Evolutionary conservation across 441 rosid genomes (phyloP).

Genomic region (Rhodomyrtus psidioides): DNA sequence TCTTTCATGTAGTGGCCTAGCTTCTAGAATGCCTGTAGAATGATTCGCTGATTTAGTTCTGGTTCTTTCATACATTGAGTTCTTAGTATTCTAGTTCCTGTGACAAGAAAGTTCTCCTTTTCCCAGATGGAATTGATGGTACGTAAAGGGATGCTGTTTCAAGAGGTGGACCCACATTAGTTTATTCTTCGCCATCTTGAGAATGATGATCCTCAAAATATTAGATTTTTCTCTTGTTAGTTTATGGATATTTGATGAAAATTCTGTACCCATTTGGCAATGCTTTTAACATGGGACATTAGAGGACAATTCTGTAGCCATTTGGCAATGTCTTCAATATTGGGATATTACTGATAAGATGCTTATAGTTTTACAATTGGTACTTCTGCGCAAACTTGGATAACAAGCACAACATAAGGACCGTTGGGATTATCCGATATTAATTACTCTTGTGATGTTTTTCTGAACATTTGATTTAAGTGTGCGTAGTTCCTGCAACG

Average conservation of each 20-base stretch:
- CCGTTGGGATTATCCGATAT: not conserved
- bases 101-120: slow-evolving; percentile 62
- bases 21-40: not conserved
- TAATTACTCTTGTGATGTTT: not conserved
- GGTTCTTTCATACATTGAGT: slow-evolving; percentile 4
- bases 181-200: not conserved
- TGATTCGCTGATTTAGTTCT: not conserved
- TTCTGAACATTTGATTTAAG: not conserved
- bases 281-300: not conserved
- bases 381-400: not conserved
- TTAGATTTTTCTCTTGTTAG: not conserved
- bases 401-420: not conserved
- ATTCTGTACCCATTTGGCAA: not conserved
- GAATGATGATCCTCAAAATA: not conserved
- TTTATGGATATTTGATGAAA: not conserved
- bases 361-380: not conserved
- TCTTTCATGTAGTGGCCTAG: not conserved
- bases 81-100: slow-evolving; percentile 5
- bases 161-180: not conserved
- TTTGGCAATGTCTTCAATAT: not conserved
- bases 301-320: not conserved
- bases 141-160: slow-evolving; percentile 55
- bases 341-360: not conserved
- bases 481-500: not conserved
- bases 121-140: slow-evolving; percentile 95